phyloP scores from a whole-genome alignment of 352 stramenopile species.

The Phytopythium litorale region DNA sequence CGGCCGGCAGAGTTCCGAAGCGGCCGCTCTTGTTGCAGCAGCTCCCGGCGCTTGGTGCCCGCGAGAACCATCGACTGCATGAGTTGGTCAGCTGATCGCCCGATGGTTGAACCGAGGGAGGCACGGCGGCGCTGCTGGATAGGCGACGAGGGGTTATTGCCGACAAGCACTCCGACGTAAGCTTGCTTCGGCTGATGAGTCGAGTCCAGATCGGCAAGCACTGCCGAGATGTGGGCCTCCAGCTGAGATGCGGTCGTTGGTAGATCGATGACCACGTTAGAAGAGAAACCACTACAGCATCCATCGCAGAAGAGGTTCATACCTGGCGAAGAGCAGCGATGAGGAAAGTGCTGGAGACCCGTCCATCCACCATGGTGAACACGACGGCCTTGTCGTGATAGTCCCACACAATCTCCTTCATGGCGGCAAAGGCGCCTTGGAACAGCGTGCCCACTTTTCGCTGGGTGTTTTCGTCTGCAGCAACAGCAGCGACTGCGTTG shows the following conservation, averaged over 20 bases:
- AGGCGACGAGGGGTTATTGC: constrained; percentile 50
- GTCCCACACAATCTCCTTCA: constrained; percentile 71
- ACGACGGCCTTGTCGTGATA: constrained; percentile 53
- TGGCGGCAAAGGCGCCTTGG: constrained; percentile 24
- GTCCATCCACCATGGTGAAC: constrained; percentile 36
- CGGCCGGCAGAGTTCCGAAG: constrained; percentile 32
- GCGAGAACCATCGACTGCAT: constrained; percentile 22
- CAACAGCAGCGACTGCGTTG: background rate
- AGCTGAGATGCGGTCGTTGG: constrained; percentile 17
- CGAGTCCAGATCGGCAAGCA: constrained; percentile 23
- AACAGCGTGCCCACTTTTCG: constrained; percentile 38
- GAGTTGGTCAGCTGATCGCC: background rate
- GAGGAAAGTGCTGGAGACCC: constrained; percentile 30
- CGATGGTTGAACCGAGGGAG: constrained; percentile 6
- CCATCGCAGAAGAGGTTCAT: background rate
- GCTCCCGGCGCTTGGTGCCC: constrained; percentile 33
- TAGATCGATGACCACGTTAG: background rate
- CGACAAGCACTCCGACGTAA: constrained; percentile 66
- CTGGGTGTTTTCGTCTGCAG: background rate
- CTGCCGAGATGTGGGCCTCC: constrained; percentile 34
- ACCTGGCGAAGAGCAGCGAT: constrained; percentile 37
- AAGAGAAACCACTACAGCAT: background rate
- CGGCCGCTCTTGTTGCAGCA: constrained; percentile 54
- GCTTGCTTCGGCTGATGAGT: constrained; percentile 36
- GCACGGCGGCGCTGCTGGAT: constrained; percentile 52